Conservation (phyloP, 352 stramenopile genomes). For the Phytophthora cactorum region DNA sequence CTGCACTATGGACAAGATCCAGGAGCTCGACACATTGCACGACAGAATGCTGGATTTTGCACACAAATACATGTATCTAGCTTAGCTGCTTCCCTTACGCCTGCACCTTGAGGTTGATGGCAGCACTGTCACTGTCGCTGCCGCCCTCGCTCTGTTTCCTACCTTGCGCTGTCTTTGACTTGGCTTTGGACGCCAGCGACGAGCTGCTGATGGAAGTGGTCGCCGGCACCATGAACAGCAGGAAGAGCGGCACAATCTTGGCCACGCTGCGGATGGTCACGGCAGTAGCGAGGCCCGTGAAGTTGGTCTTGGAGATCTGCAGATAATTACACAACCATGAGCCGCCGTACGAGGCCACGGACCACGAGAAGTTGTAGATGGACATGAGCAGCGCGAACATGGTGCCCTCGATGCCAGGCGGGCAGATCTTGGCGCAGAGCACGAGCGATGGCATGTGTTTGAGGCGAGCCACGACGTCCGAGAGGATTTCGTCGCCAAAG, state of each 20-base stretch:
- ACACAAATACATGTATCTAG: slow-evolving; percentile 15
- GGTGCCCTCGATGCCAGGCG: slow-evolving; percentile 95
- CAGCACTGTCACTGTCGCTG: slow-evolving; percentile 26
- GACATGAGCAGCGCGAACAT: slow-evolving; percentile 94
- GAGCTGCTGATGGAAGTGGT: slow-evolving; percentile 73
- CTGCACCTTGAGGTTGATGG: slow-evolving; percentile 45
- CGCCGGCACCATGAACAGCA: slow-evolving; percentile 79
- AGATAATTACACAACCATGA: slow-evolving; percentile 82
- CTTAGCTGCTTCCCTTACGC: slow-evolving; percentile 13
- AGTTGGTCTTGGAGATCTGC: slow-evolving; percentile 79
- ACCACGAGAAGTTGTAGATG: slow-evolving; percentile 89
- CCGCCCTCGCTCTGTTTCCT: slow-evolving; percentile 37
- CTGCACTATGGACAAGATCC: not conserved
- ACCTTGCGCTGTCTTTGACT: slow-evolving; percentile 18
- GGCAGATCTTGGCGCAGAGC: slow-evolving; percentile 96
- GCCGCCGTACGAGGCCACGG: slow-evolving; percentile 73
- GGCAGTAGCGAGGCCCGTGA: slow-evolving; percentile 58
- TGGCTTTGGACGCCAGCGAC: slow-evolving; percentile 40
- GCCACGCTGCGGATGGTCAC: slow-evolving; percentile 63
- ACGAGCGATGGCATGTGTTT: slow-evolving; percentile 95
- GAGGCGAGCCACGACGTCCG: slow-evolving; percentile 78
- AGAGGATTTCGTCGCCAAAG: slow-evolving; percentile 83
- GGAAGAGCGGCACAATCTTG: slow-evolving; percentile 73
- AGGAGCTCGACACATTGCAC: not conserved
- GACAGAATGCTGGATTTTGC: slow-evolving; percentile 1